Conservation (phyloP, 345 rosid species). For the Xanthoceras sorbifolium region DNA sequence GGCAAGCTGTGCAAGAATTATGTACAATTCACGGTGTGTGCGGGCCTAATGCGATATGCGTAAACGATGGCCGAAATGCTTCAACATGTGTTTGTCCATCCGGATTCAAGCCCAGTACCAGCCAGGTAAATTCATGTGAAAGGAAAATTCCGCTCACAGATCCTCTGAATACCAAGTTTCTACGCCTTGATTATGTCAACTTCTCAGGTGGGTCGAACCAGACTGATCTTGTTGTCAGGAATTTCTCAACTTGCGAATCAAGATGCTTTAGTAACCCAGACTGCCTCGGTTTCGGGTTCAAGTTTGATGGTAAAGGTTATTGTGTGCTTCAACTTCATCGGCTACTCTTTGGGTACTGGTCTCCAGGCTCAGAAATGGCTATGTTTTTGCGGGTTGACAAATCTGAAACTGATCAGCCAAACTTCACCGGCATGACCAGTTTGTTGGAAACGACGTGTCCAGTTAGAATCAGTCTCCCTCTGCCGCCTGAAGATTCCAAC, state of each 20-base stretch:
- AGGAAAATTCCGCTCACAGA: conserved; percentile 31
- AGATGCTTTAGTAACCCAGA: conserved; percentile 26
- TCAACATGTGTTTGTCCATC: conserved; percentile 56
- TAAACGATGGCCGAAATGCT: conserved; percentile 34
- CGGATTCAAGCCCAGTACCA: conserved; percentile 33
- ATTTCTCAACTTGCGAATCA: conserved; percentile 39
- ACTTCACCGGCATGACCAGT: conserved; percentile 53
- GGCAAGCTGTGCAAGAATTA: conserved; percentile 56
- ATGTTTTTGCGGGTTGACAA: conserved; percentile 51
- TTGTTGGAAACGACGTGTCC: conserved; percentile 62
- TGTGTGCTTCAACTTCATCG: conserved; percentile 49
- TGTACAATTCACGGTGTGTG: conserved; percentile 51
- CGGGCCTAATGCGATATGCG: conserved; percentile 58
- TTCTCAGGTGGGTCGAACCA: conserved; percentile 48
- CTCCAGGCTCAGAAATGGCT: conserved; percentile 49
- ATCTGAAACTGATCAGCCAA: conserved; percentile 36
- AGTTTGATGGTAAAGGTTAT: conserved; percentile 51
- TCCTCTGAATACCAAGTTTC: conserved; percentile 36
- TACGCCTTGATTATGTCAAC: conserved; percentile 64
- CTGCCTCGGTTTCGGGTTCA: conserved; percentile 60
- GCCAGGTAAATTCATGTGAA: conserved; percentile 27
- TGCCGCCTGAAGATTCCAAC: conserved; percentile 52
- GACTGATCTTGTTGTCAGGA: conserved; percentile 20
- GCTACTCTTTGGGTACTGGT: conserved; percentile 57
- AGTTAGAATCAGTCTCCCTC: conserved; percentile 55